Evolutionary conservation across 1,284 basidiomycete genomes (phyloP), one percentile per base, ranked within the genome.

Genomic region (Gymnopus androsaceus): DNA sequence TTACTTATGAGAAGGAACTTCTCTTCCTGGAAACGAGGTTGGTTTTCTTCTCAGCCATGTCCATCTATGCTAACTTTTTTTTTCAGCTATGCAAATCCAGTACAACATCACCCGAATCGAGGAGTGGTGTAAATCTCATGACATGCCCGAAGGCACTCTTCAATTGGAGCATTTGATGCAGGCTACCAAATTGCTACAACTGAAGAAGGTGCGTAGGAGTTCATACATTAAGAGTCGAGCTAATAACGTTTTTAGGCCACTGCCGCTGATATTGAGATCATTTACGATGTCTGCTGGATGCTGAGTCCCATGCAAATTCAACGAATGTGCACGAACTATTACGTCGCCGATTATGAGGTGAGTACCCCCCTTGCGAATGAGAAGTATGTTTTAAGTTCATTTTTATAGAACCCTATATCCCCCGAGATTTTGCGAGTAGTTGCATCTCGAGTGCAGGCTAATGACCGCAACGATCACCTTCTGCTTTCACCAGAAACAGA

Each of bases 241-340:
- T 27, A 1, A 23, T 36, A 51, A 44, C 37, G 30, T 58, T 56
- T 30, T 51, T 53, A 95, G 93, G 88, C 94, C 7, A 93, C 94
- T 1, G 80, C 92, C 37, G 88, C 89, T 25, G 95, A 98, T 70
- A 97, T 98, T 62, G 95, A 99, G 72, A 98, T 99, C 66, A 96
- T 98, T 66, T 99, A 98, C 69, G 92, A 97, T 69, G 96, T 99
- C 54, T 99, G 95, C 80, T 99, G 97, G 97, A 99, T 99, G 89
- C 80, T 99, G 52, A 98, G 95, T 58, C 97, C 97, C 0, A 96
- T 96, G 69, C 97, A 99, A 73, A 99, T 99, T 65, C 97, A 99
- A 77, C 92, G 96, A 68, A 94, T 98, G 84, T 97, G 96, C 75
- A 91, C 90, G 58, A 95, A 97, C 74, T 99, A 99, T 78, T 96